Percentiles rank a stretch among this genome's conserved stretches.
Evolutionary conservation across 345 rosid species (phyloP).

Genomic region (Abelmoschus esculentus): DNA sequence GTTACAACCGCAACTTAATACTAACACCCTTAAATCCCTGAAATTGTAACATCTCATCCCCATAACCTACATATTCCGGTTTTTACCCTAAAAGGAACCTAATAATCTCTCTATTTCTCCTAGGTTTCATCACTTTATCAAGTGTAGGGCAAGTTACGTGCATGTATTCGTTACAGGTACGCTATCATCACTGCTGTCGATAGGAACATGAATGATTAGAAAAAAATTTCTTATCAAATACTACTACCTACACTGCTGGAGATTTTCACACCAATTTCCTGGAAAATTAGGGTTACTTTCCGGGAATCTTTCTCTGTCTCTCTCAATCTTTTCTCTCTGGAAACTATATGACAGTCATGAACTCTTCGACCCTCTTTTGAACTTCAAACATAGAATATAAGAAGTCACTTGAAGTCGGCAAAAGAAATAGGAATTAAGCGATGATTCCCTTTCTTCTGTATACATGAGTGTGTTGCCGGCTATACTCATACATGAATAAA

Average conservation of each 20-base stretch:
- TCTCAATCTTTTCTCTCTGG: not conserved
- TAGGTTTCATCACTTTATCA: not conserved
- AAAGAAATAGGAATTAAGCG: not conserved
- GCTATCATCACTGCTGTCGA: constrained; percentile 21
- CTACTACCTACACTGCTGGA: not conserved
- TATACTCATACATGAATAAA: not conserved
- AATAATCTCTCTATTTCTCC: not conserved
- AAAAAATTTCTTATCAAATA: not conserved
- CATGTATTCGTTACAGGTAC: constrained; percentile 11
- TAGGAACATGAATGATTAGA: constrained; percentile 6
- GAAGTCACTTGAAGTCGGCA: not conserved
- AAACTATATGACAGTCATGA: not conserved
- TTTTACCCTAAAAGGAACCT: constrained; percentile 14
- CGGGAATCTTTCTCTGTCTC: not conserved
- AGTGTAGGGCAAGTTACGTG: constrained; percentile 10
- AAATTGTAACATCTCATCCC: too few species aligned
- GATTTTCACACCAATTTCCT: not conserved
- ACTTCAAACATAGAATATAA: not conserved
- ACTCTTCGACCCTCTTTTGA: not conserved
- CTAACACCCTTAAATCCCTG: too few species aligned
- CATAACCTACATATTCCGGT: not conserved
- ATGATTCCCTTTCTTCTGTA: too few species aligned
- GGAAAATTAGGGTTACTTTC: not conserved
- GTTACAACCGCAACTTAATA: too few species aligned
- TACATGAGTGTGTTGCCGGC: too few species aligned